Base-by-base conservation (phyloP, 805 yeast genomes). In the Hanseniaspora thailandica region DNA sequence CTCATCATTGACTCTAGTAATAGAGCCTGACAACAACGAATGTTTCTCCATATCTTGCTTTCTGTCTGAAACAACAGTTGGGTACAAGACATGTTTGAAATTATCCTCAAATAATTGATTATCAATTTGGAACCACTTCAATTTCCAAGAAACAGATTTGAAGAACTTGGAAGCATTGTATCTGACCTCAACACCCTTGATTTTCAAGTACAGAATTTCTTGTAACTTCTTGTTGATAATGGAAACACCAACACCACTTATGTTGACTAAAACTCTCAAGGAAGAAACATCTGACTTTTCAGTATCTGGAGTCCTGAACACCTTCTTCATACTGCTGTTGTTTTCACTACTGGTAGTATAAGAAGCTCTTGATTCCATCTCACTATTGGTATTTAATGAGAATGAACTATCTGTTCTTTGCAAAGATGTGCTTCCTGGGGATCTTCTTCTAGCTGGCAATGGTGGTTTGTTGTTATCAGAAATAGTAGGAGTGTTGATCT, bases 71-170 rank as follows among this genome's bases (percentile, higher is more conserved):
- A 93, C 77, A 9, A 86, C 88, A 2, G 88, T 82, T 4, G 99
- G 99, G 63, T 86, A 94, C 9, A 93, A 58, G 12, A 93, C 72
- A 53, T 89, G 90, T 2, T 97, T 97, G 68, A 76, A 93, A 1
- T 82, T 76, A 12, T 95, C 85, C 3, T 96, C 95, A 61, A 81
- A 86, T 46, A 90, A 68, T 63, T 88, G 96, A 62, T 93, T 90
- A 65, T 93, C 98, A 46, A 90, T 74, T 66, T 93, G 99, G 31
- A 93, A 71, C 98, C 98, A 94, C 63, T 90, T 89, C 60, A 89
- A 67, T 62, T 87, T 88, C 69, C 82, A 69, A 57, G 89, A 80
- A 43, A 86, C 60, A 17, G 86, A 86, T 63, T 88, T 95, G 59
- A 85, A 86, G 20, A 86, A 67, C 33, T 86, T 93, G 0, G 96